Base-by-base conservation (phyloP, 257 asterid genomes). In the Osmanthus fragrans region DNA sequence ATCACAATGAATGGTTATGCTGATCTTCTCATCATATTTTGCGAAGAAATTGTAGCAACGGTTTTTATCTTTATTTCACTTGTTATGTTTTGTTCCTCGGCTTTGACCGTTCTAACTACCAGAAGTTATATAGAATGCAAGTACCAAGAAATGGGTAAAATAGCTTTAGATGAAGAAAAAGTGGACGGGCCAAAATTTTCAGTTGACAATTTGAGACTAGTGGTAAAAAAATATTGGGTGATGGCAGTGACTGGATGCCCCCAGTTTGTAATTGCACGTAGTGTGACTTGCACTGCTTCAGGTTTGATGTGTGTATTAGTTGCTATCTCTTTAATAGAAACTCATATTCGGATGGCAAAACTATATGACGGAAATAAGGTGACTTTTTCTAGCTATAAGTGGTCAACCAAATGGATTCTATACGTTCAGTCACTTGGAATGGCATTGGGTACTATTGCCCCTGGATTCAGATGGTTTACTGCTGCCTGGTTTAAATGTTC, bases 211-310 rank as follows among this genome's bases (percentile, higher is more conserved):
- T 76, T 82, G 29, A 83, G 70, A 63, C 3, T 37, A 5, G 64
- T n/a, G 36, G 75, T 84, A 30, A 78, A 23, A 49, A 81, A 64
- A 70, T 80, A 78, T 34, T 80, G 82, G 82, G 74, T 80, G 47
- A 83, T 83, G 89, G 78, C 85, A 3, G 84, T 71, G 51, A 81
- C 85, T 6, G 80, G 87, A 66, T 74, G 77, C 34, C 81, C 84
- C 9, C 85, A 80, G 33, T 83, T 83, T 56, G 80, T 85, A 64
- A 75, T 85, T 4, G 85, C 83, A 4, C 80, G 87, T 3, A 80
- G 84, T 0, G 83, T 79, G 36, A 45, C 63, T 15, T 76, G 76
- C 60, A 72, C 64, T 33, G 4, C 72, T 33, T 74, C 85, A 4
- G 81, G 87, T 21, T 0, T 73, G 36, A 60, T 87, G n/a, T 82